Percentiles rank a stretch among this genome's conserved stretches.
phyloP scores from a whole-genome alignment of 2,329 filamentous ascomycete genomes.

The Orbilia quercus region DNA sequence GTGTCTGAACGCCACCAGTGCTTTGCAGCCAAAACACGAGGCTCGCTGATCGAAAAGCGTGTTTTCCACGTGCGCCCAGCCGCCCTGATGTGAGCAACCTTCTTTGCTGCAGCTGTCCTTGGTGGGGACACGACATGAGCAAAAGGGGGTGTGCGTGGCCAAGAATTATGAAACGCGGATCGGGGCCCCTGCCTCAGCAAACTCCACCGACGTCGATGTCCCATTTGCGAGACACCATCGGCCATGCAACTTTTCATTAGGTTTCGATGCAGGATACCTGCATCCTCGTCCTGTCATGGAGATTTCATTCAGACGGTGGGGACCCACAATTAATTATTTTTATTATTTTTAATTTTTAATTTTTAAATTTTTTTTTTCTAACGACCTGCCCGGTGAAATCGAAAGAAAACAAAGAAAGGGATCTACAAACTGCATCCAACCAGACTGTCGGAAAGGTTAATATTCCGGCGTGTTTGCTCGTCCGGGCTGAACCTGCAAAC shows the following conservation, averaged over 20 bases:
- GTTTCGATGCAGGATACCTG: constrained; percentile 34
- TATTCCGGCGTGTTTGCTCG: constrained; percentile 29
- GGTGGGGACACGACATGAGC: constrained; percentile 22
- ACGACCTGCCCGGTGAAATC: constrained; percentile 11
- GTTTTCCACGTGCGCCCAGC: constrained; percentile 55
- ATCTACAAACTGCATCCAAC: constrained; percentile 40
- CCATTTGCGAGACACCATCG: too few species aligned
- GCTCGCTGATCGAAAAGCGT: constrained; percentile 55
- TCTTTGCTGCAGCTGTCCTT: constrained; percentile 49
- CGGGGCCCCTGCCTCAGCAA: constrained; percentile 27
- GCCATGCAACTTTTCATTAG: constrained; percentile 28
- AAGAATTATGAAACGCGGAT: constrained; percentile 55
- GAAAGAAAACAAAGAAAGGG: too few species aligned
- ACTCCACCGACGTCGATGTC: constrained; percentile 28
- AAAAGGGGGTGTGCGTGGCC: constrained; percentile 28
- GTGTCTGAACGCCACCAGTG: constrained; percentile 33
- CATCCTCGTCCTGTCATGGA: constrained; percentile 25
- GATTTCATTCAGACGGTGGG: constrained; percentile 8
- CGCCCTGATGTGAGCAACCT: constrained; percentile 39
- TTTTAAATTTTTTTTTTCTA: too few species aligned
- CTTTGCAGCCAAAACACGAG: constrained; percentile 37
- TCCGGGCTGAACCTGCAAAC: constrained; percentile 34
- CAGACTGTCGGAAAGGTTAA: constrained; percentile 40
- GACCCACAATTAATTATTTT: too few species aligned
- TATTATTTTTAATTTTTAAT: too few species aligned